These are phyloP conservation scores for Zymoseptoria pseudotritici DNA, from an alignment of 2,329 filamentous ascomycete species.

Conservation along the genomic window DNA sequence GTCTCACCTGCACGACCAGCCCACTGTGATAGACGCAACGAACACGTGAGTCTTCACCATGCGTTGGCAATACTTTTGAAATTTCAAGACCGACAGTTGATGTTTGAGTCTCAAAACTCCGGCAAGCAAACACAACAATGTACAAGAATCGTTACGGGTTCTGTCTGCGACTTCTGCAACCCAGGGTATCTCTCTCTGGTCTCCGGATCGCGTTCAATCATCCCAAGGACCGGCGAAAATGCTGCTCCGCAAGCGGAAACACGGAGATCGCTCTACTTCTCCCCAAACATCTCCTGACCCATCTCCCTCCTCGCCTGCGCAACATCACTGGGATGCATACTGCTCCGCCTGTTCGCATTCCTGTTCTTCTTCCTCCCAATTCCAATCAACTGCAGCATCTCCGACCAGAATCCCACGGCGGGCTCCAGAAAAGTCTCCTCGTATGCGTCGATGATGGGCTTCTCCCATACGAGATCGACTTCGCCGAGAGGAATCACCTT, in stretches of 20 bases:
- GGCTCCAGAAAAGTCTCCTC: conserved; percentile 44
- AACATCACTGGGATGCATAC: conserved; percentile 7
- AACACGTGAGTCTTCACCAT: too few species aligned
- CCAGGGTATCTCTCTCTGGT: background rate
- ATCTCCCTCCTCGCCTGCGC: conserved; percentile 8
- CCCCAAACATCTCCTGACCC: conserved; percentile 16
- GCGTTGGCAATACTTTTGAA: too few species aligned
- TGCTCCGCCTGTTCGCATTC: conserved; percentile 6
- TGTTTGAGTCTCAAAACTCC: too few species aligned
- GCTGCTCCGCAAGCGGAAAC: too few species aligned
- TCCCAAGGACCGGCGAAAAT: background rate
- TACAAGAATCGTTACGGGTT: background rate
- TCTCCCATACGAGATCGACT: conserved; percentile 54
- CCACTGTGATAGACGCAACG: too few species aligned
- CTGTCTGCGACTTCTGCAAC: background rate
- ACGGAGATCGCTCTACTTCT: background rate
- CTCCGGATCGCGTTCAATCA: too few species aligned
- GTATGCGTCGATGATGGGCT: conserved; percentile 51
- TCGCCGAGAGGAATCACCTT: conserved; percentile 47
- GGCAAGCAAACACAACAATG: background rate
- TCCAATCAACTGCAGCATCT: conserved; percentile 41
- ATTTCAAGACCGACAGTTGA: too few species aligned
- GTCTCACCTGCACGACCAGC: too few species aligned
- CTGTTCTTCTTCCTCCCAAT: conserved; percentile 15
- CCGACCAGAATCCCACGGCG: conserved; percentile 47